Base-by-base conservation (phyloP, 116 monocot species). In the Iris pallida region DNA sequence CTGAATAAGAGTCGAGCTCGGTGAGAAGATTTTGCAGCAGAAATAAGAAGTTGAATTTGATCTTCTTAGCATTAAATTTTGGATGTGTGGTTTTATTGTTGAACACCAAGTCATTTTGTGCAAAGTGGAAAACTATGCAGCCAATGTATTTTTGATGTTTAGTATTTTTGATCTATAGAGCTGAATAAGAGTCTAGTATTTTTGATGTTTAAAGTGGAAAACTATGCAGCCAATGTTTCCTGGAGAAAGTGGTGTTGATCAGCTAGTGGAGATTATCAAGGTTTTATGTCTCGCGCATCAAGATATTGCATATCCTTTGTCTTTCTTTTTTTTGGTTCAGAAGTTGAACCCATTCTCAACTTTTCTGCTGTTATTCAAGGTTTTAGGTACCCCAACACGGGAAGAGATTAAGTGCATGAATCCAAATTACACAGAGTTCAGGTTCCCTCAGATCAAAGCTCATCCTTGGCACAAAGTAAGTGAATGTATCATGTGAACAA, bases 321-420 rank as follows among this genome's bases (percentile, higher is more conserved):
- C 30, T 30, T 30, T 30, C 30, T 30, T 30, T 30, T n/a, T n/a
- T 30, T 30, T 30, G 30, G 30, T 30, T 30, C 30, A 30, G 30
- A 30, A 30, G 30, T 30, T 30, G 30, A 30, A 30, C 30, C 12
- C 19, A 43, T 42, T 44, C 44, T 64, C 12, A 51, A 47, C 18
- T 53, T 30, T 30, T 7, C 42, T 42, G 13, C 42, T 41, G 2
- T 42, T 55, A 68, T 51, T 51, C 6, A 65, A 85, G 85, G 78
- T 85, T 69, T 75, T 85, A 65, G 85, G 85, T 42, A 85, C 85
- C 48, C 85, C 85, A 49, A 85, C 85, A 11, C 61, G 78, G 49
- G 85, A 85, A 73, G 85, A 85, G 57, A 85, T 85, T 20, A 81
- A 78, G 55, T 85, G 81, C 75, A 85, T 85, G 85, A 85, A 85